A percentile compares a stretch with the other conserved stretches of the same genome.
Evolutionary conservation across 257 asterid species (phyloP).

Genomic region (Solanum virginianum): DNA sequence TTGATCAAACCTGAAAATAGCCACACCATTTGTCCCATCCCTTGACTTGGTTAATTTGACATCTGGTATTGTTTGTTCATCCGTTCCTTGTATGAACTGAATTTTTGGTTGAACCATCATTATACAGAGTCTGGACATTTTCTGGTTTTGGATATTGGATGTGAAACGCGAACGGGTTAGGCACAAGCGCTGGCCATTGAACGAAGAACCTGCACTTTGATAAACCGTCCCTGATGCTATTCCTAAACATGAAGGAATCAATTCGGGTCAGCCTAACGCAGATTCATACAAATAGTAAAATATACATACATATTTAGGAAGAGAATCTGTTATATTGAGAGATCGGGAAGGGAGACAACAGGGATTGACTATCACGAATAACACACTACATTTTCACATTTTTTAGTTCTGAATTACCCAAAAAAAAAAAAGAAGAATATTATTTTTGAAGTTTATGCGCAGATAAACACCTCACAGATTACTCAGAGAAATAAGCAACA

Average conservation of each 20-base stretch:
- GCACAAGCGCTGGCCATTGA: conserved; percentile 47
- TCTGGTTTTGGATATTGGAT: conserved; percentile 4
- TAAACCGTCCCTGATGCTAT: conserved; percentile 24
- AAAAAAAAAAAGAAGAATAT: neutral
- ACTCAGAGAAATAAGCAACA: neutral
- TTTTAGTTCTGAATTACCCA: neutral
- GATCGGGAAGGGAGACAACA: neutral
- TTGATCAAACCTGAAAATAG: conserved; percentile 62
- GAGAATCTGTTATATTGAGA: neutral
- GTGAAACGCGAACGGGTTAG: conserved; percentile 21
- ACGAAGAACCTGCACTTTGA: conserved; percentile 40
- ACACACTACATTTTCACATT: neutral
- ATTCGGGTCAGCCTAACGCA: too few species aligned
- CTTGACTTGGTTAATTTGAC: conserved; percentile 84
- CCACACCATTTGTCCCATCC: conserved; percentile 89
- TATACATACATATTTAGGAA: too few species aligned
- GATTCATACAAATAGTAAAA: too few species aligned
- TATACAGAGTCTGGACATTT: conserved; percentile 14
- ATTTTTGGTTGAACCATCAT: conserved; percentile 73
- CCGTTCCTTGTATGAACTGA: conserved; percentile 86
- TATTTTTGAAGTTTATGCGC: neutral
- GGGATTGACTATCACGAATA: too few species aligned
- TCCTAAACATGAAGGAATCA: conserved; percentile 13
- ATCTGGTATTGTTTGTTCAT: conserved; percentile 82
- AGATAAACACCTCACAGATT: neutral